Conservation (phyloP, 164 flowering plant genomes). For the Umbellularia californica region DNA sequence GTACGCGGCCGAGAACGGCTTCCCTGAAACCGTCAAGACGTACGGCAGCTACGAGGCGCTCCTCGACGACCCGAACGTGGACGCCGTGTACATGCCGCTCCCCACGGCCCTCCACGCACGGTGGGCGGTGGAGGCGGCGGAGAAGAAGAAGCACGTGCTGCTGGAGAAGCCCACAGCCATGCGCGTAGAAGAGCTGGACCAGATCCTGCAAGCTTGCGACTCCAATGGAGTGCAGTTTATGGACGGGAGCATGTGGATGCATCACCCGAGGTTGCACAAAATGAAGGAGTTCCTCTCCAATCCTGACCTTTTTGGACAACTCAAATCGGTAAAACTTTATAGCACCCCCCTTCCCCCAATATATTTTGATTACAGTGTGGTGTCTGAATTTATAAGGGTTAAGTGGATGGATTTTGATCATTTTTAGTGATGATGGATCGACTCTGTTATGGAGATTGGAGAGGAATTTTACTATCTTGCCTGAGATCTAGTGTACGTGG, state of each 20-base stretch:
- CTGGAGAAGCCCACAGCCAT: slow-evolving; percentile 72
- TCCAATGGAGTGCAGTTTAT: slow-evolving; percentile 60
- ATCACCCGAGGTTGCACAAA: slow-evolving; percentile 55
- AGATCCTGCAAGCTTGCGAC: slow-evolving; percentile 41
- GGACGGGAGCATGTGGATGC: slow-evolving; percentile 88
- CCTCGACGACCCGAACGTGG: slow-evolving; percentile 55
- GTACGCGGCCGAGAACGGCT: slow-evolving; percentile 42
- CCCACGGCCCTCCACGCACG: slow-evolving; percentile 51
- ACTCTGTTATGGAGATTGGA: no score
- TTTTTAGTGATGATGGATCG: no score
- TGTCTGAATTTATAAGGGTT: no score
- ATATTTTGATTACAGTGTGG: background rate
- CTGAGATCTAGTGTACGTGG: no score
- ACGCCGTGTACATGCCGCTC: slow-evolving; percentile 65
- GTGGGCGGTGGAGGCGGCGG: slow-evolving; percentile 59
- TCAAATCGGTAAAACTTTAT: slow-evolving; percentile 31
- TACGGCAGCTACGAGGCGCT: slow-evolving; percentile 57
- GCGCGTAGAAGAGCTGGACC: slow-evolving; percentile 43
- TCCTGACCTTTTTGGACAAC: slow-evolving; percentile 40
- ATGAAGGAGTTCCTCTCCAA: slow-evolving; percentile 49
- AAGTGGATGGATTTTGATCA: no score
- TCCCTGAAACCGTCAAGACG: slow-evolving; percentile 43
- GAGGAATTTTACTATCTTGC: no score
- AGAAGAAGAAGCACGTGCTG: slow-evolving; percentile 58
- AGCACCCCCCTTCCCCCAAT: no score